Evolutionary conservation across 441 rosid genomes (phyloP), one percentile per base, ranked within the genome.

Genomic region (Eutrema salsugineum): DNA sequence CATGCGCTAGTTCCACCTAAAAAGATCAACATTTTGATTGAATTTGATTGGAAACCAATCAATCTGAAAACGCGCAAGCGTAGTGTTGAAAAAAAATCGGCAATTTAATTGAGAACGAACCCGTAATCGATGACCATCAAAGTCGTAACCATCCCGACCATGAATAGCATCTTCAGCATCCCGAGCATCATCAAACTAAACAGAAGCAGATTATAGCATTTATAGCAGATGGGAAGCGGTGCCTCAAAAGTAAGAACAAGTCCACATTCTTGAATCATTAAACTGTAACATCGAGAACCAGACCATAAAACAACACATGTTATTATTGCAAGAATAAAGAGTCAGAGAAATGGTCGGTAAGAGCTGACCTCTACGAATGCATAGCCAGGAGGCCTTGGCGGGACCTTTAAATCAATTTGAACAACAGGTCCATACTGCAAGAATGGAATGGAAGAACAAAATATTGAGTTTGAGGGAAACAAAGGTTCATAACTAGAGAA

Each of bases 161-260:
- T 82, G 86, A 40, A 86, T 84, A 12, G 88, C 90, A 81, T 84
- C 90, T 78, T 86, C 90, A 69, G 90, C 90, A 84, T 86, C 90
- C 33, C 88, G 82, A 68, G 84, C 77, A 76, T 86, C 90, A 68
- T 84, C 90, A 77, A 86, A 86, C 88, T 86, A 55, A 39, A 30
- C 6, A 46, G 6, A 28, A 28, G 28, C 11, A 51, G 3, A 27
- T 14, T 7, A 44, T 5, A 16, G 11, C 20, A 16, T 15, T 1
- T 3, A 14, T 3, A 51, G 36, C 6, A 3, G 16, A 11, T 11
- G 53, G 53, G 28, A 22, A 49, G 7, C n/a, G 5, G 12, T 5
- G n/a, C 50, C 24, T 46, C 28, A 11, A 5, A 11, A 22, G 30
- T 6, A 30, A 42, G 17, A 42, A 42, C 17, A 32, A 55, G 7